Evolutionary conservation across 2,329 filamentous ascomycete genomes (phyloP).

Genomic region (Blastomyces emzantsi): DNA sequence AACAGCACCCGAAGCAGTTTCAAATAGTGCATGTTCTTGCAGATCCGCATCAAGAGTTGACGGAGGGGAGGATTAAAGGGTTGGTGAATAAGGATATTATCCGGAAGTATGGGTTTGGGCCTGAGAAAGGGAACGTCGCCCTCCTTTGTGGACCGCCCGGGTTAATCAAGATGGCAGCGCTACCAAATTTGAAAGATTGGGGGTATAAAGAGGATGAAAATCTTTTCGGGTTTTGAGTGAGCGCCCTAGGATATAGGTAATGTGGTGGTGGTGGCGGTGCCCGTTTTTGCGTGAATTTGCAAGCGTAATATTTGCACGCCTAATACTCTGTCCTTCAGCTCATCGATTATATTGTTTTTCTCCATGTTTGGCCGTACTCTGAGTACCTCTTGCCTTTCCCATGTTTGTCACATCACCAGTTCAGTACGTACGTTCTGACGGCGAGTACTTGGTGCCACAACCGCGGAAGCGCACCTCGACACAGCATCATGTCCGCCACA

Average conservation of each 20-base stretch:
- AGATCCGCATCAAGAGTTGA: slow-evolving; percentile 35
- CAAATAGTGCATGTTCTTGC: slow-evolving; percentile 42
- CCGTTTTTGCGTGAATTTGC: too few relatives aligned
- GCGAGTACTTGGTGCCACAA: not conserved
- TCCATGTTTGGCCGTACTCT: not conserved
- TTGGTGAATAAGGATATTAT: slow-evolving; percentile 38
- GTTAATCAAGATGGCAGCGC: slow-evolving; percentile 45
- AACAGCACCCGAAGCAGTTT: slow-evolving; percentile 32
- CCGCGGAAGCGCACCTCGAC: not conserved
- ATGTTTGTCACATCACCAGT: too few relatives aligned
- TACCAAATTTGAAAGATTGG: slow-evolving; percentile 40
- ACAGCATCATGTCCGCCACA: not conserved
- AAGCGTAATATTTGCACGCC: too few relatives aligned
- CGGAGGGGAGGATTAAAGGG: slow-evolving; percentile 33
- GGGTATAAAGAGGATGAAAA: slow-evolving; percentile 40
- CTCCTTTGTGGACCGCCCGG: slow-evolving; percentile 44
- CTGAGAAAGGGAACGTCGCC: slow-evolving; percentile 34
- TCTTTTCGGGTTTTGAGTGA: slow-evolving; percentile 36
- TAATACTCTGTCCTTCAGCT: not conserved
- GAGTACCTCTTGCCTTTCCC: not conserved
- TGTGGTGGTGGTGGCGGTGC: too few relatives aligned
- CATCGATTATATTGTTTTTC: not conserved
- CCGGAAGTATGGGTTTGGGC: slow-evolving; percentile 35
- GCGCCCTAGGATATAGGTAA: not conserved
- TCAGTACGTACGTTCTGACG: too few relatives aligned